Evolutionary conservation across 73 alveolate species (phyloP).

Genomic region (Paramecium caudatum): DNA sequence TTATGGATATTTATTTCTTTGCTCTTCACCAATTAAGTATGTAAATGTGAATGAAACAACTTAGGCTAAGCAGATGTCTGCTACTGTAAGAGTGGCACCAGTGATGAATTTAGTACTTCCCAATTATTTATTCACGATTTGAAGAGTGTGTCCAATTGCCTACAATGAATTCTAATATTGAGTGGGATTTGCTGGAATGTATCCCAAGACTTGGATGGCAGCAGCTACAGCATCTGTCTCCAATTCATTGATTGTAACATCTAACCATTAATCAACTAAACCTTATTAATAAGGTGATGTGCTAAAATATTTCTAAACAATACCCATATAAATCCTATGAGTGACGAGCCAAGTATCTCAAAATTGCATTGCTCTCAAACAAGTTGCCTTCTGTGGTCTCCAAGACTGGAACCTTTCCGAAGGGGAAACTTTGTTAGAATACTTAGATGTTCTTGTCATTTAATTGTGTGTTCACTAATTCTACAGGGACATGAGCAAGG

Average conservation of each 20-base stretch:
- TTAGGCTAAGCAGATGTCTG: conserved; percentile 91
- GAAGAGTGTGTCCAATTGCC: conserved; percentile 76
- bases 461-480: conserved; percentile 15
- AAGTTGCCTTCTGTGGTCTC: conserved; percentile 59
- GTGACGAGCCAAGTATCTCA: neutral
- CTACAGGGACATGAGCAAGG: conserved; percentile 55
- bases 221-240: conserved; percentile 74
- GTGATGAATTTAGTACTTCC: conserved; percentile 85
- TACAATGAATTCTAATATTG: conserved; percentile 67
- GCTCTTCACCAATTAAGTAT: conserved; percentile 80
- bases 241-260: conserved; percentile 78
- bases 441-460: neutral
- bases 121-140: conserved; percentile 80
- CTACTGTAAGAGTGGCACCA: conserved; percentile 91
- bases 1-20: conserved; percentile 84
- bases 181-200: conserved; percentile 79
- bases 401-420: conserved; percentile 29
- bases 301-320: conserved; percentile 53
- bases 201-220: conserved; percentile 86
- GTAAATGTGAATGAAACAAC: conserved; percentile 83
- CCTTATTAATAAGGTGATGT: conserved; percentile 62
- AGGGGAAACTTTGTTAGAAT: neutral
- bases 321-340: conserved; percentile 59
- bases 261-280: conserved; percentile 86
- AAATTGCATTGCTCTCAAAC: conserved; percentile 43